Percentiles rank a stretch among this genome's conserved stretches.
Conservation (phyloP, 495 filamentous ascomycete species). For the Bacidia gigantensis region DNA sequence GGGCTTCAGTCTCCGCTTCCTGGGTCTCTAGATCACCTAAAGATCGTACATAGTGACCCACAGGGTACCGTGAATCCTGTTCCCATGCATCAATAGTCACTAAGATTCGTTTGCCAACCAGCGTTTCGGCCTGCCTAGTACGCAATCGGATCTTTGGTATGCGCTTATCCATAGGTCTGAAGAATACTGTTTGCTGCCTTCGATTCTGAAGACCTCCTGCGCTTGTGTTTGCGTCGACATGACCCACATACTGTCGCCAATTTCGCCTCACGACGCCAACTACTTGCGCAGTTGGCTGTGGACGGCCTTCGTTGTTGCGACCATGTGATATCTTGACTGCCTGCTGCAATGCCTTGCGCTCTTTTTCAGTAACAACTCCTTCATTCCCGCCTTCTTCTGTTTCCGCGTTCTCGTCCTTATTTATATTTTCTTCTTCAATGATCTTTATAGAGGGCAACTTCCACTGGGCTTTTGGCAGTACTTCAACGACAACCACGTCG, state of each 20-base stretch:
- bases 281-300: conserved; percentile 84
- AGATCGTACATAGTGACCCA: conserved; percentile 87
- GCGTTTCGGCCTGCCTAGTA: conserved; percentile 74
- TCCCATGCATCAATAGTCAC: conserved; percentile 95
- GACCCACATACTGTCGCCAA: conserved; percentile 95
- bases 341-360: conserved; percentile 73
- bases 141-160: conserved; percentile 90
- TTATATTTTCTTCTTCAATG: conserved; percentile 84
- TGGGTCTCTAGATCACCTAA: conserved; percentile 90
- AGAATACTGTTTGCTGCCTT: conserved; percentile 80
- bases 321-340: conserved; percentile 79
- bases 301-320: conserved; percentile 58
- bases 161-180: conserved; percentile 93
- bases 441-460: conserved; percentile 89
- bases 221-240: conserved; percentile 77
- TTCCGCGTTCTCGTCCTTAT: conserved; percentile 84
- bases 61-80: conserved; percentile 76
- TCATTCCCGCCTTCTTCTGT: conserved; percentile 59
- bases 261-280: conserved; percentile 89
- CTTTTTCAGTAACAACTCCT: conserved; percentile 67
- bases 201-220: conserved; percentile 55
- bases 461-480: conserved; percentile 89
- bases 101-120: conserved; percentile 84
- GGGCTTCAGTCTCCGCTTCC: conserved; percentile 87
- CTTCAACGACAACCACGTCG: conserved; percentile 81